Percentiles rank a stretch among this genome's conserved stretches.
Conservation (phyloP, 225 moss, liverwort and hornwort species). For the Climacium dendroides region DNA sequence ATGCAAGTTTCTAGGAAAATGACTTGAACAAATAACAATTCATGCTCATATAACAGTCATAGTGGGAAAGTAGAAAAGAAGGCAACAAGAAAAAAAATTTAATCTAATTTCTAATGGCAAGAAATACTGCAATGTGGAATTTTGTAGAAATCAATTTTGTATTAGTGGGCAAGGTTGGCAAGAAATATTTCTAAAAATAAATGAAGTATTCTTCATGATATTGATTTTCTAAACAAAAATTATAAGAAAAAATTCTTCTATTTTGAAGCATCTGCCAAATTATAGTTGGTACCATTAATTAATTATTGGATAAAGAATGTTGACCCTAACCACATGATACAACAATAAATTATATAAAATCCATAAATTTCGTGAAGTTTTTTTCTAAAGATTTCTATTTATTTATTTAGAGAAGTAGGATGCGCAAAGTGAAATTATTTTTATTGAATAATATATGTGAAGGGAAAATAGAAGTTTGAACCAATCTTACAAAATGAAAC, state of each 20-base stretch:
- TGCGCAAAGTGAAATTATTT: too few species aligned
- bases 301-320: not conserved
- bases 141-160: not conserved
- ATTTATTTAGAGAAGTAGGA: not conserved
- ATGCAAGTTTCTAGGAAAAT: not conserved
- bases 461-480: not conserved
- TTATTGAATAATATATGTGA: not conserved
- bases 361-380: not conserved
- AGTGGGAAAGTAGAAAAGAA: not conserved
- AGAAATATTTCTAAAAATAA: not conserved
- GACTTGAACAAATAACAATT: not conserved
- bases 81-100: not conserved
- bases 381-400: not conserved
- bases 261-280: not conserved
- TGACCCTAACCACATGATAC: not conserved
- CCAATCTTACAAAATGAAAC: not conserved
- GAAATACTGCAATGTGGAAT: not conserved
- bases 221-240: too few species aligned
- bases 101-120: not conserved
- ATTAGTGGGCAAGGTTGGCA: fast-evolving
- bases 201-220: fast-evolving
- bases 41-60: not conserved
- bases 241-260: not conserved
- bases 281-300: not conserved
- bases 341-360: not conserved